Evolutionary conservation across 2,329 filamentous ascomycete genomes (phyloP).

Genomic region (Ophiobolus disseminans): DNA sequence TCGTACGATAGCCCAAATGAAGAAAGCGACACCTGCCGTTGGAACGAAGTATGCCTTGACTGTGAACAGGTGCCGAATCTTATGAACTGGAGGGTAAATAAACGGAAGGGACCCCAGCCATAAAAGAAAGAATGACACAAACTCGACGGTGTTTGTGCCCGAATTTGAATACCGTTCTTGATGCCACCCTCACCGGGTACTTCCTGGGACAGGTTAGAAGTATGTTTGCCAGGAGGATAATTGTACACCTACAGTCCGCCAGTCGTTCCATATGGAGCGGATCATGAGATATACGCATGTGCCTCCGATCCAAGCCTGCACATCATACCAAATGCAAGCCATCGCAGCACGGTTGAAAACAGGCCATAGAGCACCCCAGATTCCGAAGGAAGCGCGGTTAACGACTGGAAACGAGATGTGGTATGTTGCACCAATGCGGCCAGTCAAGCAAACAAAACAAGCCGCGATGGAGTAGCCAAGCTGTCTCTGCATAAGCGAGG

Average conservation of each 20-base stretch:
- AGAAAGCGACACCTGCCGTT: conserved; percentile 80
- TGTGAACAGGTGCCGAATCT: conserved; percentile 88
- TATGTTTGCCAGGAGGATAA: background rate
- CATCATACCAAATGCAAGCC: conserved; percentile 87
- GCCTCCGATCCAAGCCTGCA: conserved; percentile 82
- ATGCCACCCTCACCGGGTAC: conserved; percentile 55
- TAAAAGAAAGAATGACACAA: conserved; percentile 85
- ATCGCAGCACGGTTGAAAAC: conserved; percentile 89
- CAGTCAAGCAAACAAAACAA: conserved; percentile 73
- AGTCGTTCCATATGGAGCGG: conserved; percentile 77
- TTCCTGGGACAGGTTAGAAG: background rate
- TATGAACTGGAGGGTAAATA: conserved; percentile 88
- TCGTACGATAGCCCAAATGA: conserved; percentile 84
- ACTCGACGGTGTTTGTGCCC: conserved; percentile 77
- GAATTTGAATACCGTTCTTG: conserved; percentile 72
- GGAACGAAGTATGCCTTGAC: conserved; percentile 88
- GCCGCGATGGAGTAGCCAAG: conserved; percentile 80
- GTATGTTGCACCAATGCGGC: conserved; percentile 84
- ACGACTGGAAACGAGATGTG: conserved; percentile 90
- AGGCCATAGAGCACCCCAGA: conserved; percentile 89
- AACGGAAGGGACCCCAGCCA: conserved; percentile 82
- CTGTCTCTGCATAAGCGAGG: conserved; percentile 16
- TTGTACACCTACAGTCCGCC: conserved; percentile 54
- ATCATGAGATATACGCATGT: conserved; percentile 90
- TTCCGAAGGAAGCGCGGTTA: conserved; percentile 78